Evolutionary conservation across 495 filamentous ascomycete species (phyloP), one percentile per base, ranked within the genome.

Genomic region (Penicillium taxi): DNA sequence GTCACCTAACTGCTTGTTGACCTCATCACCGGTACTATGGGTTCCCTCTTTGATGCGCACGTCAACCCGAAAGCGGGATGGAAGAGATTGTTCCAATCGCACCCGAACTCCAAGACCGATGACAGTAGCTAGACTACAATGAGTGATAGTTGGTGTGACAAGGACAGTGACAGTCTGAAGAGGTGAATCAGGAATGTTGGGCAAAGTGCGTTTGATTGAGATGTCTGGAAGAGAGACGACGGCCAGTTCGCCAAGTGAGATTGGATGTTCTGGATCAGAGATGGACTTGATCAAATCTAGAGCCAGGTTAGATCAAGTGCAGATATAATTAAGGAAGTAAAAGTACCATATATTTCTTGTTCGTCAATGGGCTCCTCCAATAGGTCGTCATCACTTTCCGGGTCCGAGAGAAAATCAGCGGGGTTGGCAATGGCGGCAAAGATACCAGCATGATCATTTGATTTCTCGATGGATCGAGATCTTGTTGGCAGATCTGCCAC

Each of bases 101-200:
- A 94, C 89, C 12, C 91, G 75, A 9, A 98, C 86, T 11, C 91
- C 90, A 5, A 98, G 74, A 2, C 93, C 91, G 58, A 98, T 96
- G 34, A 96, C 87, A 1, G 93, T 96, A 7, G 91, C 93, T 9
- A 96, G 74, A 23, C 84, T 90, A 66, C 91, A 98, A 52, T 96
- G 93, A 13, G 88, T 94, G 52, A 96, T 86, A 12, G 93, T 98
- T n/a, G 91, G 91, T 3, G 91, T 98, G 35, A 98, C 80, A n/a
- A 71, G 57, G 6, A 75, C 70, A 4, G 69, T 67, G 38, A 70
- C 66, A 5, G 70, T 72, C 32, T 69, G 64, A 15, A 67, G 63
- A 12, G 66, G 66, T 1, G 67, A 73, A 11, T 44, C 48, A 3
- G 59, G 58, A 12, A 63, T 55, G 24, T 53, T 39, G 9, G 77